phyloP scores from a whole-genome alignment of 179 eudicot genomes.

The Heliamphora ciliata region DNA sequence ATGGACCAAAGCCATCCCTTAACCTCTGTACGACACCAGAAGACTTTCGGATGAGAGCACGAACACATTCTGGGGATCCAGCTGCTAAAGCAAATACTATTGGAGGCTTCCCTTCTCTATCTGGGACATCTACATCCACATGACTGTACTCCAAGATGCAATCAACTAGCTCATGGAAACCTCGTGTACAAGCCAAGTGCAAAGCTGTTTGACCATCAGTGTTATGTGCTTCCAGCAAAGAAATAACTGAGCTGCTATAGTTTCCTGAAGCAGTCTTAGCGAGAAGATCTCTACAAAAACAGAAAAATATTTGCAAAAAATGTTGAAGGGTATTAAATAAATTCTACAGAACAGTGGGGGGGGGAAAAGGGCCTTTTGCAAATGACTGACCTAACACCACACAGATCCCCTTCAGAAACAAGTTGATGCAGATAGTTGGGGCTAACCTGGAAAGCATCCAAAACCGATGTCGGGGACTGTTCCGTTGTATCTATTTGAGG shows the following conservation, averaged over 20 bases:
- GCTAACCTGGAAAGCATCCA: constrained; percentile 56
- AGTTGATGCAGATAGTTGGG: constrained; percentile 63
- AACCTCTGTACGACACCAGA: constrained; percentile 58
- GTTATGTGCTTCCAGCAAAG: constrained; percentile 78
- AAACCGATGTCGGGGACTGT: constrained; percentile 49
- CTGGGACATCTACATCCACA: constrained; percentile 74
- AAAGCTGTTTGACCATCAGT: constrained; percentile 91
- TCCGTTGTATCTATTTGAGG: constrained; percentile 37
- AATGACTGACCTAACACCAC: constrained; percentile 65
- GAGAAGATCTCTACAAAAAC: constrained; percentile 54
- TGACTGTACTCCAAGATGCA: constrained; percentile 64
- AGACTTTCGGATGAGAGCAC: constrained; percentile 61
- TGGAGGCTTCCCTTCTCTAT: constrained; percentile 93
- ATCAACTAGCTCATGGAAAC: constrained; percentile 76
- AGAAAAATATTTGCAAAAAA: neutral
- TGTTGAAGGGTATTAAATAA: neutral
- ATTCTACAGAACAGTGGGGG: neutral
- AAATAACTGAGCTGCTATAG: constrained; percentile 41
- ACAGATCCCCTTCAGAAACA: constrained; percentile 69
- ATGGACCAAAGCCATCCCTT: constrained; percentile 76
- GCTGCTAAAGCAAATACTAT: constrained; percentile 91
- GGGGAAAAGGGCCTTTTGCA: neutral
- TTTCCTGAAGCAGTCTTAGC: constrained; percentile 53
- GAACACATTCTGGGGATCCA: constrained; percentile 90
- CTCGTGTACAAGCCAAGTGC: constrained; percentile 95